Evolutionary conservation across 495 filamentous ascomycete species (phyloP), one percentile per base, ranked within the genome.

Genomic region (Xylaria nigripes): DNA sequence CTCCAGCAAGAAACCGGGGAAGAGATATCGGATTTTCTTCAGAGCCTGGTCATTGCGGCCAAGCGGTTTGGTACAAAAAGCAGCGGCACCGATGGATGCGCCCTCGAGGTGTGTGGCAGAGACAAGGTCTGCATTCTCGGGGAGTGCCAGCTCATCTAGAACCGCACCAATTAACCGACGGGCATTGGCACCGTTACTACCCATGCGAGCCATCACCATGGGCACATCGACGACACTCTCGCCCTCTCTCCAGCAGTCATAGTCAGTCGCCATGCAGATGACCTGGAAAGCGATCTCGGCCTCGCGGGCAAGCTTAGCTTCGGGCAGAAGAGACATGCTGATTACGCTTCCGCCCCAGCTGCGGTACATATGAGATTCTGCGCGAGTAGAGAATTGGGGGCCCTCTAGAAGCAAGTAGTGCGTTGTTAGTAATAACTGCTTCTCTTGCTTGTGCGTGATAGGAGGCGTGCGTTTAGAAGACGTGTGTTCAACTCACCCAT

Each of bases 261-360:
- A 99, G 72, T 99, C 93, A 21, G 93, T 99, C 24, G 86, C 85
- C 94, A 99, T 99, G 77, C 92, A 96, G 60, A 99, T 92, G 81
- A 96, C 92, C 73, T 92, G 89, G 65, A 96, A 96, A 15, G 86
- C 86, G 58, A 99, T 85, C 74, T 99, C 94, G 4, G 94, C 94
- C 75, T 99, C 93, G 29, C 87, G 80, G 24, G 93, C 93, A 12
- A 99, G 82, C 76, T 97, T 97, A 29, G 92, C 86, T 75, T 99
- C 93, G 22, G 93, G 93, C n/a, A 97, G 78, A 21, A 86, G 83
- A 48, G 86, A 91, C 93, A 99, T 99, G 77, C 96, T 97, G 75
- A 99, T 96, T 2, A 95, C 85, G 56, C 76, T 83, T 44, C 89
- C 90, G 66, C 89, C 90, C 86, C 88, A 94, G 45, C 82, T 76